phyloP scores from a whole-genome alignment of 129 eudicot genomes.

The Arctium lappa region DNA sequence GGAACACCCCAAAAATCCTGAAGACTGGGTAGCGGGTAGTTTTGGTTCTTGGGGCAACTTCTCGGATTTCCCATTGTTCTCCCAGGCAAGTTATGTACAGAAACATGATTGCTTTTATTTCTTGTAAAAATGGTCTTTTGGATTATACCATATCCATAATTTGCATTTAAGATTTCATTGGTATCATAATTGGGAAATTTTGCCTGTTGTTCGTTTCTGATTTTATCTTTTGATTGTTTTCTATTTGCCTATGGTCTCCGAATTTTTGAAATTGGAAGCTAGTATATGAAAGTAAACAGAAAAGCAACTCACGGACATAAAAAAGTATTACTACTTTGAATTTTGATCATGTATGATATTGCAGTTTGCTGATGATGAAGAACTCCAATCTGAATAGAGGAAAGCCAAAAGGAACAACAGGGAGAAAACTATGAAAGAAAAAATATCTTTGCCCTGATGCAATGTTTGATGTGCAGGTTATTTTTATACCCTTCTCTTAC shows the following conservation, averaged over 20 bases:
- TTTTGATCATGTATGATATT: not conserved
- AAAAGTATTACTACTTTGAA: not conserved
- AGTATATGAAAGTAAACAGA: too few species aligned
- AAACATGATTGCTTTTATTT: too few species aligned
- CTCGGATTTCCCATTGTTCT: too few species aligned
- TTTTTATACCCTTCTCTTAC: not conserved
- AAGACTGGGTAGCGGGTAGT: not conserved
- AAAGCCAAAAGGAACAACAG: conserved; percentile 53
- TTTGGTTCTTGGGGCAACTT: too few species aligned
- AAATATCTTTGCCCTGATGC: conserved; percentile 73
- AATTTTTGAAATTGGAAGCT: not conserved
- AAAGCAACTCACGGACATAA: not conserved
- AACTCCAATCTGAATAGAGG: conserved; percentile 85
- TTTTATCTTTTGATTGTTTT: too few species aligned
- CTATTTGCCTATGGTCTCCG: not conserved
- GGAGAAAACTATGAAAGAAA: conserved; percentile 33
- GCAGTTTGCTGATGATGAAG: conserved; percentile 72
- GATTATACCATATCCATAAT: too few species aligned
- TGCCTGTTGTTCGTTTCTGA: too few species aligned
- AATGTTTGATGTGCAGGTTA: conserved; percentile 93
- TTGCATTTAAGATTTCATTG: too few species aligned
- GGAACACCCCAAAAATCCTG: not conserved
- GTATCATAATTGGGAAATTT: too few species aligned
- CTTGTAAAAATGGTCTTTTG: too few species aligned
- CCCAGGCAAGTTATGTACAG: too few species aligned